A percentile compares a stretch with the other conserved stretches of the same genome.
Evolutionary conservation across 495 filamentous ascomycete genomes (phyloP).

Genomic region (Penicillium tannophilum): DNA sequence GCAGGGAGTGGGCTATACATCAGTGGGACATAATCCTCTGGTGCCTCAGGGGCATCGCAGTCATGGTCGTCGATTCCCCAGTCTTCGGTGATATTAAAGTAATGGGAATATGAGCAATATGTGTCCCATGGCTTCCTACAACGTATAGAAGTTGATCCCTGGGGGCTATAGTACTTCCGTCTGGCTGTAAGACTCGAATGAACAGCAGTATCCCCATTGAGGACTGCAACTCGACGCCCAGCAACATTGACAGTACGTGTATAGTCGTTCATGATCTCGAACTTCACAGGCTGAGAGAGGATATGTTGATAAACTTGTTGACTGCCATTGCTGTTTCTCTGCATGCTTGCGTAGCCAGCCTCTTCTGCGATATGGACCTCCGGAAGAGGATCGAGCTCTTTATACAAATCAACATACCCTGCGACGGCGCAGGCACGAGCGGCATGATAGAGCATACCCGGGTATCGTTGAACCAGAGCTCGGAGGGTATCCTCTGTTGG

Average conservation of each 20-base stretch:
- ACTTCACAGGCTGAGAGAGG: constrained; percentile 23
- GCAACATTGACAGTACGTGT: constrained; percentile 22
- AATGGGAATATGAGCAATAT: background rate
- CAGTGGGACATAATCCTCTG: constrained; percentile 9
- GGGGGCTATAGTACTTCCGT: background rate
- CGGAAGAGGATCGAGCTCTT: constrained; percentile 31
- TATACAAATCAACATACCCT: constrained; percentile 30
- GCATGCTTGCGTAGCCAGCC: constrained; percentile 22
- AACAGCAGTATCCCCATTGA: constrained; percentile 34
- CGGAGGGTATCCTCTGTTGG: constrained; percentile 14
- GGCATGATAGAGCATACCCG: constrained; percentile 30
- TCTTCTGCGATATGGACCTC: constrained; percentile 35
- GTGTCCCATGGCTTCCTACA: too few relatives aligned
- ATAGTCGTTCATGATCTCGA: constrained; percentile 34
- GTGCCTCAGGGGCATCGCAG: constrained; percentile 9
- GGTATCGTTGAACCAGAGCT: constrained; percentile 19
- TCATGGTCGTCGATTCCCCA: constrained; percentile 16
- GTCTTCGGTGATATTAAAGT: constrained; percentile 22
- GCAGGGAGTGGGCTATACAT: constrained; percentile 8
- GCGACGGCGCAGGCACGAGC: constrained; percentile 35
- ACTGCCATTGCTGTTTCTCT: constrained; percentile 15
- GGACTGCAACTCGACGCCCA: constrained; percentile 10
- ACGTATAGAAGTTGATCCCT: background rate
- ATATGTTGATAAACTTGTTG: constrained; percentile 28
- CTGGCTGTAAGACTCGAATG: constrained; percentile 17